Conservation (phyloP, 2,329 filamentous ascomycete genomes). For the Monilinia polystroma region DNA sequence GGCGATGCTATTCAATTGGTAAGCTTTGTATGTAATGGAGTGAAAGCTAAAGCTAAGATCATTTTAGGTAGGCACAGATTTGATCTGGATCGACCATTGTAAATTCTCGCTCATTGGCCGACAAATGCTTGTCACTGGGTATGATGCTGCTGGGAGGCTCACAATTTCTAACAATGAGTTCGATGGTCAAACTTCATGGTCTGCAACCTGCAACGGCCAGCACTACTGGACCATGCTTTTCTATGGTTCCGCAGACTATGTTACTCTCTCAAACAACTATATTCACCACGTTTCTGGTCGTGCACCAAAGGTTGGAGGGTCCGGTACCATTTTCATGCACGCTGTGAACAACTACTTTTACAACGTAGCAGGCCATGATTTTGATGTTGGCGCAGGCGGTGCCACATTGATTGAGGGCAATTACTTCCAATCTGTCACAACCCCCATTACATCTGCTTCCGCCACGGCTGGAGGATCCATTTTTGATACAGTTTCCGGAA, state of each 20-base stretch:
- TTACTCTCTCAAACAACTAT: constrained; percentile 46
- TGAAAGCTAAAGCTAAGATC: background rate
- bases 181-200: constrained; percentile 45
- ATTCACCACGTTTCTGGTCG: constrained; percentile 46
- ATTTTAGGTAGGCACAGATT: constrained; percentile 33
- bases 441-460: constrained; percentile 16
- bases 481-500: constrained; percentile 11
- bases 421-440: constrained; percentile 44
- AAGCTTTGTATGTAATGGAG: background rate
- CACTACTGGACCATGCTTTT: constrained; percentile 49
- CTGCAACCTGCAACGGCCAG: constrained; percentile 46
- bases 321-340: constrained; percentile 40
- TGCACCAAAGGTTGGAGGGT: constrained; percentile 43
- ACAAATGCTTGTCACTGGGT: constrained; percentile 44
- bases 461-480: background rate
- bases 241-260: constrained; percentile 42
- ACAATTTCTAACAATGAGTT: constrained; percentile 49
- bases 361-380: constrained; percentile 46
- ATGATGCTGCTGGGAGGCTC: constrained; percentile 40
- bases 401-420: constrained; percentile 47
- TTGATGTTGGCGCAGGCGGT: constrained; percentile 41
- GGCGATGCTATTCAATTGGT: constrained; percentile 41
- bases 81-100: constrained; percentile 42
- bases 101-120: constrained; percentile 40
- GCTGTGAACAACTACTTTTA: constrained; percentile 46